Conservation (phyloP, 306 rosid species). For the Rubus parviflorus region DNA sequence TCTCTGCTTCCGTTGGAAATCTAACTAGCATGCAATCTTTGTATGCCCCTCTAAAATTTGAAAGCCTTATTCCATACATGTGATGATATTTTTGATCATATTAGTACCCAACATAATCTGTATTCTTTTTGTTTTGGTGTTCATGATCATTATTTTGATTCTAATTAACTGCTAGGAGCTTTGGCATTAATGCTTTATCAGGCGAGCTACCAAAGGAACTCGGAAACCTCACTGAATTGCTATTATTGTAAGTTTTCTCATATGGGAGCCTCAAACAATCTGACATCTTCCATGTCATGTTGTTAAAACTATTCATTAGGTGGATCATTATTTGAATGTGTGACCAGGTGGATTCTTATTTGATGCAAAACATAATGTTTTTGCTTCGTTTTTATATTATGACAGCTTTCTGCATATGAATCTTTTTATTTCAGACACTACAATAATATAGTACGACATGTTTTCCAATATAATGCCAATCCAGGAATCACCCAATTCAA, state of each 20-base stretch:
- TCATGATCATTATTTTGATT: constrained; percentile 7
- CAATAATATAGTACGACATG: not conserved
- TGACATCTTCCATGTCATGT: not conserved
- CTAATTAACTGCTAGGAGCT: constrained; percentile 30
- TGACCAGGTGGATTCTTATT: not conserved
- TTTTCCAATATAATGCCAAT: not conserved
- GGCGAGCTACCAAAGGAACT: constrained; percentile 78
- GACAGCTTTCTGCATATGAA: not conserved
- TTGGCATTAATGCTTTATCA: constrained; percentile 65
- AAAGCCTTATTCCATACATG: not conserved
- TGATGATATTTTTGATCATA: not conserved
- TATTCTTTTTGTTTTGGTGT: not conserved
- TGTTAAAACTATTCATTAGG: not conserved
- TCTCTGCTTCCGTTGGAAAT: constrained; percentile 66
- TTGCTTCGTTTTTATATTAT: not conserved
- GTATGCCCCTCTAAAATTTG: constrained; percentile 38
- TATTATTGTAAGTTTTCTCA: constrained; percentile 42
- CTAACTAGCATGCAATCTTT: constrained; percentile 61
- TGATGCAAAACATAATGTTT: not conserved
- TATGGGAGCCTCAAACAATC: not conserved
- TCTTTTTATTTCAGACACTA: not conserved
- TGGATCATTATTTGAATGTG: not conserved
- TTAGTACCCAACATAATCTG: not conserved
- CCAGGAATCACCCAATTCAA: not conserved
- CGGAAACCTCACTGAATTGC: constrained; percentile 51